Base-by-base conservation (phyloP, 2,329 filamentous ascomycete genomes). In the Beauveria scarabaeidicola region DNA sequence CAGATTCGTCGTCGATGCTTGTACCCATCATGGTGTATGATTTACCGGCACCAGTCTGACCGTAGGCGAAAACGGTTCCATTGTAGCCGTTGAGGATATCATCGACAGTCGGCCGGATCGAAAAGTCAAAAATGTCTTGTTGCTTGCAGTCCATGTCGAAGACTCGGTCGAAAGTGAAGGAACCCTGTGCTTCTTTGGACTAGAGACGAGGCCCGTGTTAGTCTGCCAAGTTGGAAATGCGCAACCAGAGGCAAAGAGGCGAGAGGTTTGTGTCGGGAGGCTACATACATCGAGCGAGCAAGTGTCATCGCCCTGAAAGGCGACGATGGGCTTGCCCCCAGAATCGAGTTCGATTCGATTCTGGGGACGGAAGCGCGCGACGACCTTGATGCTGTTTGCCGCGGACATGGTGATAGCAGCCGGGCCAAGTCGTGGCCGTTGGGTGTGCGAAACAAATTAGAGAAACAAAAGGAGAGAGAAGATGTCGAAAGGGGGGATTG, bases 11-110 rank as follows among this genome's bases (percentile, higher is more conserved):
- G 70, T 95, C 91, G 76, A 99, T 97, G 74, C 93, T 92, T 54
- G 89, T 74, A 44, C 74, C 74, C 74, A 75, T 76, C 94, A 99
- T 99, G 57, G 94, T 97, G 73, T 96, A 97, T 23, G 94, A 97
- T 80, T 99, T 99, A 80, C 94, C 94, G 13, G 93, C 92, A 74
- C 94, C 94, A 1, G 94, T 99, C 80, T 97, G 94, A 65, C 94
- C 94, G 73, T 99, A 99, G 64, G 94, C 94, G 69, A 99, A 97
- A 66, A 99, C 93, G 15, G 93, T 97, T 71, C 93, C 94, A 78
- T 99, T 99, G 83, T 99, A 99, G 65, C 94, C 94, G 76, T 97
- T 96, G 65, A 99, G 82, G 66, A 99, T 97, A 73, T 97, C 94
- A 77, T 97, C 93, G 66, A 99, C 94, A 21, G 94, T 97, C 27